phyloP scores from a whole-genome alignment of 345 rosid genomes.

The Gynandropsis gynandra region DNA sequence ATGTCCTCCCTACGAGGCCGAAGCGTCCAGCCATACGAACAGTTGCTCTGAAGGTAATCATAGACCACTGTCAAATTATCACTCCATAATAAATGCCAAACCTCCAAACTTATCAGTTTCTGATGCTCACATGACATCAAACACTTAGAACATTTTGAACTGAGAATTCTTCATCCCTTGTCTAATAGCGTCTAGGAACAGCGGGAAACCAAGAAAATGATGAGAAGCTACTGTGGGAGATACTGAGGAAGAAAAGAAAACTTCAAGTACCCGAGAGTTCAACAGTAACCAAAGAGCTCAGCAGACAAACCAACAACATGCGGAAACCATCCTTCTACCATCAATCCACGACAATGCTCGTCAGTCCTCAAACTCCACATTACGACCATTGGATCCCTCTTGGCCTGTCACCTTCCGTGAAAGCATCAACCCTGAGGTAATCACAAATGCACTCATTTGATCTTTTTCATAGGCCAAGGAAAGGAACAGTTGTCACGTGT shows the following conservation, averaged over 20 bases:
- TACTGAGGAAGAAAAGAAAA: constrained; percentile 40
- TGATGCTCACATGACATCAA: too few species aligned
- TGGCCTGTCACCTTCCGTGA: constrained; percentile 40
- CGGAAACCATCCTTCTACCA: constrained; percentile 6
- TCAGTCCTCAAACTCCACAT: constrained; percentile 22
- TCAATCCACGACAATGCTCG: constrained; percentile 20
- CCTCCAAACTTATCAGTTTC: background rate
- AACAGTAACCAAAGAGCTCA: constrained; percentile 35
- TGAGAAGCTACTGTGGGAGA: constrained; percentile 38
- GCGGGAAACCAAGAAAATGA: constrained; percentile 30
- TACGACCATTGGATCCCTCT: constrained; percentile 27
- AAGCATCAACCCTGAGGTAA: constrained; percentile 20
- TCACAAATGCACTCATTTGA: background rate
- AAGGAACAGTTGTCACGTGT: too few species aligned
- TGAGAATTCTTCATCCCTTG: constrained; percentile 5
- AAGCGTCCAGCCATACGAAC: too few species aligned
- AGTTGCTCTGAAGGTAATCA: constrained; percentile 20
- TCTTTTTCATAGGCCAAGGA: too few species aligned
- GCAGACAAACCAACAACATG: constrained; percentile 20
- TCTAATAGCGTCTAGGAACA: constrained; percentile 29
- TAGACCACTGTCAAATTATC: background rate
- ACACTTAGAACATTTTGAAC: background rate
- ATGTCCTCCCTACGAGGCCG: too few species aligned
- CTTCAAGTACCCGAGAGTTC: constrained; percentile 37
- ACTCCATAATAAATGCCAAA: background rate